phyloP scores from a whole-genome alignment of 2,329 filamentous ascomycete species.

The Didymella keratinophila region DNA sequence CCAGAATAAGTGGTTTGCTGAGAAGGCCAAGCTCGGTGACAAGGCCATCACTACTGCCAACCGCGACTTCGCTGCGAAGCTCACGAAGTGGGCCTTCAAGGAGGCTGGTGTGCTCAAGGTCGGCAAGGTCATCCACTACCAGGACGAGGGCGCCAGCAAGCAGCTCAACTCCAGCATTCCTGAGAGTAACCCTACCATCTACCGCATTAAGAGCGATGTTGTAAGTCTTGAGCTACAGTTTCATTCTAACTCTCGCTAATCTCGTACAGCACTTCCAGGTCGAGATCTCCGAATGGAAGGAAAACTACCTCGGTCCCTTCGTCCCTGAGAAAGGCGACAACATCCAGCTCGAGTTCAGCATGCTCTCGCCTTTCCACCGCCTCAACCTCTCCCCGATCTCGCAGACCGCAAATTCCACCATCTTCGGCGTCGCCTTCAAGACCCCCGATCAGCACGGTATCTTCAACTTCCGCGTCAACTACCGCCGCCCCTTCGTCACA shows the following conservation, averaged over 20 bases:
- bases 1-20: conserved; percentile 87
- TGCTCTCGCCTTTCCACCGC: conserved; percentile 97
- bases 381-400: conserved; percentile 69
- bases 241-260: conserved; percentile 14
- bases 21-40: conserved; percentile 67
- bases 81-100: conserved; percentile 96
- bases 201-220: conserved; percentile 95
- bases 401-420: conserved; percentile 70
- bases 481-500: conserved; percentile 92
- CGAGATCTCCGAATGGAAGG: conserved; percentile 84
- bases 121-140: conserved; percentile 80
- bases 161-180: conserved; percentile 52
- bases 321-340: conserved; percentile 72
- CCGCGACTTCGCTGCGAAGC: conserved; percentile 80
- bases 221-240: conserved; percentile 64
- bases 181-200: conserved; percentile 80
- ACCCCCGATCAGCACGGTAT: conserved; percentile 98
- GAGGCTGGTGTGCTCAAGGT: conserved; percentile 90
- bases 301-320: conserved; percentile 79
- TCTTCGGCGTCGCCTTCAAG: conserved; percentile 78
- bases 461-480: conserved; percentile 98
- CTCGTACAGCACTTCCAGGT: conserved; percentile 77
- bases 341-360: conserved; percentile 95
- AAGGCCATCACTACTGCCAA: conserved; percentile 75
- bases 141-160: conserved; percentile 62